Base-by-base conservation (phyloP, 1,139 yeast species). In the Kodamaea alishanica region DNA sequence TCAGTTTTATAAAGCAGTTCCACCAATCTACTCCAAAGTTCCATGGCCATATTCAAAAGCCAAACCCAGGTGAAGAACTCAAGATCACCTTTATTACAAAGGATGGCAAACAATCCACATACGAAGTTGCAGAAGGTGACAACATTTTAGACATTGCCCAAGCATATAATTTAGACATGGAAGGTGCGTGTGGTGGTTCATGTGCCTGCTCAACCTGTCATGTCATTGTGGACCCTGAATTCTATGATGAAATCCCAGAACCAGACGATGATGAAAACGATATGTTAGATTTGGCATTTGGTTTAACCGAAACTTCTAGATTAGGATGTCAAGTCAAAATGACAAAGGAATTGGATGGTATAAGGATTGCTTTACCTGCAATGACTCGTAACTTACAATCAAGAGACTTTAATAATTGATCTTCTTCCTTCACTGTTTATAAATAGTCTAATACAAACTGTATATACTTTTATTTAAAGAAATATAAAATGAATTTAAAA, bases 191-290 rank as follows among this genome's bases (percentile, higher is more conserved):
- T 65, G 98, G 98, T 28, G 98, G 98, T 2, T 88, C 97, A 2
- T 92, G 98, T 70, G 98, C 98, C 1, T 92, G 98, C 59, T 89
- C 97, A 3, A 92, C 98, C 0, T 92, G 98, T 60, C 98, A 92
- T 65, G 83, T 92, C 42, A 92, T 92, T 37, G 89, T 92, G 29
- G 98, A 92, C 58, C 98, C 98, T 1, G 96, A 84, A 34, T 89
- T 69, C 58, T 92, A 88, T 63, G 98, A 92, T 56, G 77, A 70
- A 43, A 77, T 92, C 51, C 96, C 95, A 24, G 98, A 92, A 60
- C 98, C 98, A 0, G 88, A 83, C 48, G 98, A 92, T 56, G 98
- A 92, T 57, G 98, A 92, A 62, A 90, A 94, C 59, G 98, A 92
- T 64, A 92, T 92, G 98, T 74, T 94, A 58, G 98, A 92, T 63